Evolutionary conservation across 441 rosid genomes (phyloP), one percentile per base, ranked within the genome.

Genomic region (Corymbia calophylla): DNA sequence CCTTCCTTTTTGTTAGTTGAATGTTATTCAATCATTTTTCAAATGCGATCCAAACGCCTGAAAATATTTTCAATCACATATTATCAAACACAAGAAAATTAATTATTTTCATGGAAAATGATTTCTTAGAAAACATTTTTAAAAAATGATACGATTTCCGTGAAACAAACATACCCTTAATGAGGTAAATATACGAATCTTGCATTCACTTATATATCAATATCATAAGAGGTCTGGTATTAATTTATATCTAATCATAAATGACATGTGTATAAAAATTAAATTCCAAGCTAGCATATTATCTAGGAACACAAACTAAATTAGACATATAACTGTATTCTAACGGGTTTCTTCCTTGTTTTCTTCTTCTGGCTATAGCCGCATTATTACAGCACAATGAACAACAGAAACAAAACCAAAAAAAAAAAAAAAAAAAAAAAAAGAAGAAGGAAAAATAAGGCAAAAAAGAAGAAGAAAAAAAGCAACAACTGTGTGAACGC

Each of bases 161-260:
- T n/a, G n/a, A n/a, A n/a, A n/a, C n/a, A n/a, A n/a, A n/a, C n/a
- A n/a, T n/a, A n/a, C n/a, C n/a, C n/a, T n/a, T 31, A 31, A 66
- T 0, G 3, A 1, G 44, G 2, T 31, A 66, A 32, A 66, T 66
- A 18, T 16, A 31, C 1, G 1, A 2, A 17, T 3, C 23, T 66
- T 8, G 2, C 6, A 1, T 66, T 66, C 77, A 9, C 44, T 66
- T 55, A 55, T 55, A 18, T 55, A 55, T 53, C 39, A 35, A 5
- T 2, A 66, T 70, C 4, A 35, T 1, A 3, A 70, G 82, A 35
- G 49, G 3, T 2, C 27, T 5, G 1, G 15, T 35, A 12, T 39
- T 12, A 73, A 21, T 73, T 73, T 77, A 44, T 17, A 77, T 39
- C 23, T 39, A 23, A 44, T 44, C 44, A 25, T 12, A 39, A 77